phyloP scores from a whole-genome alignment of 208 protist species.

The Zelonia costaricensis region DNA sequence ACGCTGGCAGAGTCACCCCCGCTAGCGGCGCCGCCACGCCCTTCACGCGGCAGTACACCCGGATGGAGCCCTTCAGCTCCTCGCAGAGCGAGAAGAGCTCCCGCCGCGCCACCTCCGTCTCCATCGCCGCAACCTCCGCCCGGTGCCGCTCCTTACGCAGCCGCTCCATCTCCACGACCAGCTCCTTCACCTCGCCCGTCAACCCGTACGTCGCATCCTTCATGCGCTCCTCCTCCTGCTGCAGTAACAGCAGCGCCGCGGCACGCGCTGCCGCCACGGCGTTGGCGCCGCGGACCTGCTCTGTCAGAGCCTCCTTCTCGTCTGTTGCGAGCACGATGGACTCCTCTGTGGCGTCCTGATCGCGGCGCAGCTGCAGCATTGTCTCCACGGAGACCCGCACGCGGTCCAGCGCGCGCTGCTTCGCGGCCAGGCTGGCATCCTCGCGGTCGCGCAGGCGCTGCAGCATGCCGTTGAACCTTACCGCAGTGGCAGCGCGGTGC shows the following conservation, averaged over 20 bases:
- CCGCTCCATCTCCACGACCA: slow-evolving; percentile 64
- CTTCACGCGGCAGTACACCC: slow-evolving; percentile 92
- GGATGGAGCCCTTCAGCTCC: slow-evolving; percentile 89
- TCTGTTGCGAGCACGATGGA: slow-evolving; percentile 62
- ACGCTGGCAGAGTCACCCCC: background rate
- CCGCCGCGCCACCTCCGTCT: slow-evolving; percentile 70
- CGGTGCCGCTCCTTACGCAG: slow-evolving; percentile 27
- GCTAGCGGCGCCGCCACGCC: slow-evolving; percentile 15
- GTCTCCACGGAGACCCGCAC: slow-evolving; percentile 23
- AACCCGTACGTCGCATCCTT: slow-evolving; percentile 70
- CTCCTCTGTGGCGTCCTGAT: slow-evolving; percentile 48
- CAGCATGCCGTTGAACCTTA: slow-evolving; percentile 18
- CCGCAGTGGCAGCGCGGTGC: slow-evolving; percentile 25
- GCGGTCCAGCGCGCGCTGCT: slow-evolving; percentile 38
- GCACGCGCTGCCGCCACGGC: slow-evolving; percentile 18
- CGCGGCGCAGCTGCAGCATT: slow-evolving; percentile 21
- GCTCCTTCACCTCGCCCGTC: slow-evolving; percentile 66
- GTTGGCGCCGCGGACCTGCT: slow-evolving; percentile 14
- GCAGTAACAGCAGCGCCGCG: slow-evolving; percentile 21
- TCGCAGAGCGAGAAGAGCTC: slow-evolving; percentile 76
- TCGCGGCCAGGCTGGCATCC: slow-evolving; percentile 32
- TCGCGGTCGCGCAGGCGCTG: slow-evolving; percentile 27
- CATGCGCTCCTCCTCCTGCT: slow-evolving; percentile 57
- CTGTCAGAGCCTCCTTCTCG: slow-evolving; percentile 31
- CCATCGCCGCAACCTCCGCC: slow-evolving; percentile 37